phyloP scores from a whole-genome alignment of 148 eudicot species.

The Chenopodium quinoa region DNA sequence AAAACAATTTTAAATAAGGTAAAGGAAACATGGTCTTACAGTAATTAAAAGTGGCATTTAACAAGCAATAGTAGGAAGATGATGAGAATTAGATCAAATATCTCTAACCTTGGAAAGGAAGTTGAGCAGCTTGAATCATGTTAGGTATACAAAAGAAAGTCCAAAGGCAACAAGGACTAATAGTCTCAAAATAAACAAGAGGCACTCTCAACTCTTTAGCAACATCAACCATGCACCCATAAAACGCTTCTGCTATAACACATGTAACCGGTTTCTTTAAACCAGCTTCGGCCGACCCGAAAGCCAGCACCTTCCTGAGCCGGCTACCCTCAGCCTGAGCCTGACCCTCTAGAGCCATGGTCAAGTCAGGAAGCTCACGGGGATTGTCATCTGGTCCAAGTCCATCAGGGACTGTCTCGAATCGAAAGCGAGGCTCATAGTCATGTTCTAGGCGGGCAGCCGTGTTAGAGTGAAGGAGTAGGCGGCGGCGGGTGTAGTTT shows the following conservation, averaged over 20 bases:
- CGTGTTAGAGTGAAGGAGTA: conserved; percentile 14
- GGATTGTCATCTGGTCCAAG: conserved; percentile 35
- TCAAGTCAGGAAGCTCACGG: conserved; percentile 12
- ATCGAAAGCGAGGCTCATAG: conserved; percentile 12
- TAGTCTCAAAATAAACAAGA: conserved; percentile 32
- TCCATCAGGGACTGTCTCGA: conserved; percentile 36
- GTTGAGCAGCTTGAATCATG: conserved; percentile 31
- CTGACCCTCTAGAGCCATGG: conserved; percentile 17
- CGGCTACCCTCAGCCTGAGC: conserved; percentile 9
- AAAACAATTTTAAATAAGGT: no score
- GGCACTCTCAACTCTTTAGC: conserved; percentile 33
- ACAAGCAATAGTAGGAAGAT: no score
- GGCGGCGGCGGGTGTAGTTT: conserved; percentile 26
- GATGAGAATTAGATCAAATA: no score
- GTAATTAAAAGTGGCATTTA: no score
- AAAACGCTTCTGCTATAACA: conserved; percentile 37
- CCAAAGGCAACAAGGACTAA: conserved; percentile 42
- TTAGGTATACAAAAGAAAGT: conserved; percentile 36
- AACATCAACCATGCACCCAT: conserved; percentile 33
- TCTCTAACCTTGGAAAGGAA: background rate
- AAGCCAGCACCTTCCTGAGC: conserved; percentile 16
- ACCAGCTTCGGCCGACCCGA: conserved; percentile 9
- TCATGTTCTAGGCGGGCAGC: conserved; percentile 14
- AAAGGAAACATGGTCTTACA: no score
- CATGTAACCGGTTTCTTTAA: conserved; percentile 32